These are phyloP conservation scores for Aureobasidium sp. DNA, from an alignment of 2,329 filamentous ascomycete genomes.

Conservation along the genomic window DNA sequence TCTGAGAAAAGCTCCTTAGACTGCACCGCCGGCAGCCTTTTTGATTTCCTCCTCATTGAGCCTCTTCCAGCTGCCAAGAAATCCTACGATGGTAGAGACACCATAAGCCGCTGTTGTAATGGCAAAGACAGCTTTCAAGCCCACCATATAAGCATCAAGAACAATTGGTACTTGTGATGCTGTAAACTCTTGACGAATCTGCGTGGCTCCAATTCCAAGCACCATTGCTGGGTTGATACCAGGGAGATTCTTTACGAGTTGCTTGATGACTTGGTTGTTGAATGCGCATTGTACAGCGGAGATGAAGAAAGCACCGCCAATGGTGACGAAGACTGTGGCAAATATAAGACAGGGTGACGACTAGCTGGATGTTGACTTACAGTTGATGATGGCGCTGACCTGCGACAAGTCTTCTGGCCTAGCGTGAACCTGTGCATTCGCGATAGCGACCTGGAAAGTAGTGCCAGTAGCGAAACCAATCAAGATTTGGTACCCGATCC, in stretches of 20 bases:
- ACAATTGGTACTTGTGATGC: slow-evolving; percentile 22
- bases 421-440: slow-evolving; percentile 32
- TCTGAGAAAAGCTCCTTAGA: not conserved
- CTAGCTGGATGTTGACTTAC: not conserved
- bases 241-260: slow-evolving; percentile 27
- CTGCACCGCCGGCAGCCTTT: not conserved
- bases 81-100: slow-evolving; percentile 12
- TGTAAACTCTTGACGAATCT: slow-evolving; percentile 30
- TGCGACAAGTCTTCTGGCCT: slow-evolving; percentile 29
- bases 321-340: slow-evolving; percentile 28
- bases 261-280: slow-evolving; percentile 30
- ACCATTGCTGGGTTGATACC: slow-evolving; percentile 27
- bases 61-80: slow-evolving; percentile 6
- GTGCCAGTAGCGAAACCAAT: slow-evolving; percentile 36
- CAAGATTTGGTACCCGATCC: slow-evolving; percentile 43
- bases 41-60: slow-evolving; percentile 4
- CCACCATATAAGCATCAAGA: slow-evolving; percentile 27
- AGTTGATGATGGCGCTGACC: slow-evolving; percentile 22
- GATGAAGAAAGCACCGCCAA: slow-evolving; percentile 36
- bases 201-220: slow-evolving; percentile 36
- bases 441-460: slow-evolving; percentile 32
- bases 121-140: slow-evolving; percentile 19
- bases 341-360: not conserved
- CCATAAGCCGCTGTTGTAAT: slow-evolving; percentile 15
- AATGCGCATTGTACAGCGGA: slow-evolving; percentile 36